Conservation (phyloP, 768 basidiomycete genomes). For the Termitomyces eurrhizus region DNA sequence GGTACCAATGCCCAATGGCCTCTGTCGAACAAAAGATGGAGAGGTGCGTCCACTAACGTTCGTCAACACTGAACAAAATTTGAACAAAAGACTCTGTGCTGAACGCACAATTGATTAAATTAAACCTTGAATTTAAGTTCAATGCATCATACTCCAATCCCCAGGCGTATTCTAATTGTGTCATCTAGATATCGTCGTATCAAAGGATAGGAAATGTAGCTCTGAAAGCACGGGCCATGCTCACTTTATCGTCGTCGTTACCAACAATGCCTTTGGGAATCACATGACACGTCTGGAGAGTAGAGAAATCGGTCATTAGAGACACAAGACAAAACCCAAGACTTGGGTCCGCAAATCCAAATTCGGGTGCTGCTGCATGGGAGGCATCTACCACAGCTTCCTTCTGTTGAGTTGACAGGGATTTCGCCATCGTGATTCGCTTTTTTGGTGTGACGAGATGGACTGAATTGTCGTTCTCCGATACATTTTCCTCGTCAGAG, state of each 20-base stretch:
- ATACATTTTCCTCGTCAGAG: not conserved
- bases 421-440: not conserved
- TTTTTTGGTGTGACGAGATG: not conserved
- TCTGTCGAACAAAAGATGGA: not conserved
- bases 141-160: not conserved
- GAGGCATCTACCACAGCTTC: not conserved
- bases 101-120: not conserved
- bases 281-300: not conserved
- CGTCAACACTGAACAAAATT: not conserved
- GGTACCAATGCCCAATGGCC: not conserved
- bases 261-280: not conserved
- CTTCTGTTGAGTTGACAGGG: not conserved
- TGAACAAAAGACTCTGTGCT: not conserved
- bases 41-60: not conserved
- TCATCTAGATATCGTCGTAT: not conserved
- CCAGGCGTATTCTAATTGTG: not conserved
- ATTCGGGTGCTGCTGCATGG: not conserved
- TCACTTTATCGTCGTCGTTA: not conserved
- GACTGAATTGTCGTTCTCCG: too few species aligned
- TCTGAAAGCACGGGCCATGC: not conserved
- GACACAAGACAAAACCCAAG: not conserved
- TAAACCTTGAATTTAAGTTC: not conserved
- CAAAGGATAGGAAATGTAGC: not conserved
- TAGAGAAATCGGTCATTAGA: not conserved
- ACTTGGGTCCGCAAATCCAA: not conserved